Base-by-base conservation (phyloP, 805 yeast species). In the Ascoidea tarda region DNA sequence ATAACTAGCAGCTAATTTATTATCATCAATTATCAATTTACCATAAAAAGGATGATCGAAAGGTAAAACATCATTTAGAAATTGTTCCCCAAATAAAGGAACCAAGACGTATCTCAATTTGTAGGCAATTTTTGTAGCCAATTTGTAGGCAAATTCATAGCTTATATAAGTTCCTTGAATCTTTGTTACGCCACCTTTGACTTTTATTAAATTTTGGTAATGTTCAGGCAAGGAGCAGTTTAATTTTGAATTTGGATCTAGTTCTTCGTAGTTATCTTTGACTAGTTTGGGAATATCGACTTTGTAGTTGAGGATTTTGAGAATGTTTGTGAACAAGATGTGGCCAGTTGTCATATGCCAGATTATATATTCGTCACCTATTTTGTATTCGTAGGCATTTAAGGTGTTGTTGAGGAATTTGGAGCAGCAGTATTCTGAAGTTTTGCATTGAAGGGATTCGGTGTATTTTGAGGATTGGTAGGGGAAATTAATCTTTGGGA, bases 141-240 rank as follows among this genome's bases (percentile, higher is more conserved):
- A 69, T 38, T 76, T 68, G 55, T 73, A 74, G 31, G 95, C 88
- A 50, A 85, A 71, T 6, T 75, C 76, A 61, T 68, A 83, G 1
- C 96, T 91, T 46, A 88, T 68, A 96, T 96, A 90, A 6, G 96
- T 87, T 4, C 97, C 97, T 68, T 89, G 97, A 58, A 90, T 87
- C 70, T 88, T 88, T 58, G 89, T 74, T 60, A 80, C 87, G 2
- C 96, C 97, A 49, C 97, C 97, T 52, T 96, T 71, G 14, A 89
- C 87, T 50, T 96, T 76, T 59, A 79, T 79, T 52, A 84, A 74
- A 47, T 73, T 75, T 16, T 74, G 77, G 58, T 78, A 87, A 52
- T 81, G 70, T 59, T 79, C 79, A 1, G 90, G 90, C 14, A 38
- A 38, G 8, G 14, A 79, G 73, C 5, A 75, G 68, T 46, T 48